Percentiles rank a stretch among this genome's conserved stretches.
These are phyloP conservation scores for Pythium phragmitis DNA, from an alignment of 352 stramenopile species.

Conservation along the genomic window DNA sequence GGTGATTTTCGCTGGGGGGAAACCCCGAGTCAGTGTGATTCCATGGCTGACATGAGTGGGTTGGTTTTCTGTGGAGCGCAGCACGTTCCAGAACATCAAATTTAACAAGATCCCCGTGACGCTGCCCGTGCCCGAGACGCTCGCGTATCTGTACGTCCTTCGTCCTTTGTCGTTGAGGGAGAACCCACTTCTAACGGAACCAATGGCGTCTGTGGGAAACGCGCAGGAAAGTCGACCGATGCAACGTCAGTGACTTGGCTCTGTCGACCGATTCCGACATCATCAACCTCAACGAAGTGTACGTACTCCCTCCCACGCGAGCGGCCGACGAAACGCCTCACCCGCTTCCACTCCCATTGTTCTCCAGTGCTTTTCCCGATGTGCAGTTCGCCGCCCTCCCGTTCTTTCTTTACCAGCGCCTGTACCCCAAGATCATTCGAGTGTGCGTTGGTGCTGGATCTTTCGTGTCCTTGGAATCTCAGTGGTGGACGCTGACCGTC, in stretches of 20 bases:
- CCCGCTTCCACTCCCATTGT: no score
- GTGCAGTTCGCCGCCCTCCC: conserved; percentile 31
- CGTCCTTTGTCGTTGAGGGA: not conserved
- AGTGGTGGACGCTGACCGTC: no score
- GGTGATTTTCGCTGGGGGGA: not conserved
- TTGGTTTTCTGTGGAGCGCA: conserved; percentile 1
- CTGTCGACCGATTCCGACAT: not conserved
- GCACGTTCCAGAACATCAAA: conserved; percentile 30
- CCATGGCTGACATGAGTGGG: not conserved
- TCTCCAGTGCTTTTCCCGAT: conserved; percentile 23
- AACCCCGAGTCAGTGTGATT: not conserved
- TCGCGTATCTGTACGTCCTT: conserved; percentile 29
- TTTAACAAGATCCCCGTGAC: conserved; percentile 19
- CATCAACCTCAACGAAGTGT: conserved; percentile 17
- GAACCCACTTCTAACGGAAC: not conserved
- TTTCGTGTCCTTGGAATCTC: not conserved
- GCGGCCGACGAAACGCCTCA: not conserved
- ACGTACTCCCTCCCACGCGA: not conserved
- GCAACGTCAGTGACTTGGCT: conserved; percentile 26
- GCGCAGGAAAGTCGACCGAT: conserved; percentile 21
- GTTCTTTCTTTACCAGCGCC: conserved; percentile 31
- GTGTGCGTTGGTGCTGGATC: conserved; percentile 21
- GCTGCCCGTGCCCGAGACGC: conserved; percentile 18
- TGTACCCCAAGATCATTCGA: conserved; percentile 21
- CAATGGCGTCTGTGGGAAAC: not conserved